These are phyloP conservation scores for Aplosporella prunicola DNA, from an alignment of 2,329 filamentous ascomycete species.

Conservation along the genomic window DNA sequence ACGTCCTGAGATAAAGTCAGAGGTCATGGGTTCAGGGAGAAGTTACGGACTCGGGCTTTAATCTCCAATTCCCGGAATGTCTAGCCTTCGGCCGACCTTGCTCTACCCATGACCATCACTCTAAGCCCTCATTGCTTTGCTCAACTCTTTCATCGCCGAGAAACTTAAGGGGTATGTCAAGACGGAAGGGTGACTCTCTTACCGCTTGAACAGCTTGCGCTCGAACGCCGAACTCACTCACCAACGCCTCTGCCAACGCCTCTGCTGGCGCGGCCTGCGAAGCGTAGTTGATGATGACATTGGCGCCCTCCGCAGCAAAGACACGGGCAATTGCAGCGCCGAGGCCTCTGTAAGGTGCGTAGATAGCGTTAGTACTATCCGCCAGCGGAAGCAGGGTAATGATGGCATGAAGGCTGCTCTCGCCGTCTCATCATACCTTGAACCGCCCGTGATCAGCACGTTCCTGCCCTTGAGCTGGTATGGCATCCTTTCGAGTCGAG, in stretches of 20 bases:
- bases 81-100: no score
- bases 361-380: no score
- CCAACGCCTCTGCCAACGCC: slow-evolving; percentile 47
- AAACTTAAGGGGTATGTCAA: no score
- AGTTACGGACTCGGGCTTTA: no score
- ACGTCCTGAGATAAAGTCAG: slow-evolving; percentile 51
- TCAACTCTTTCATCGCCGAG: not conserved
- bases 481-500: slow-evolving; percentile 47
- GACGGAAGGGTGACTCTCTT: slow-evolving; percentile 19
- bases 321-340: slow-evolving; percentile 58
- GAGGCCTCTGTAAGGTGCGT: slow-evolving; percentile 47
- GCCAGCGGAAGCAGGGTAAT: no score
- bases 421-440: slow-evolving; percentile 43
- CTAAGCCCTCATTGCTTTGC: not conserved
- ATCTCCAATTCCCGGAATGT: no score
- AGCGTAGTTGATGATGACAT: slow-evolving; percentile 64
- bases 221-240: slow-evolving; percentile 42
- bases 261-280: slow-evolving; percentile 52
- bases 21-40: no score
- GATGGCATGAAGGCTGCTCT: no score
- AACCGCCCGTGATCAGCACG: slow-evolving; percentile 55
- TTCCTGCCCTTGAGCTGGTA: slow-evolving; percentile 54
- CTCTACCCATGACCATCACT: no score
- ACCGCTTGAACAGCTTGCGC: slow-evolving; percentile 52
- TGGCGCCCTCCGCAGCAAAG: slow-evolving; percentile 59